Evolutionary conservation across 345 rosid genomes (phyloP).

Genomic region (Gossypium longicalyx): DNA sequence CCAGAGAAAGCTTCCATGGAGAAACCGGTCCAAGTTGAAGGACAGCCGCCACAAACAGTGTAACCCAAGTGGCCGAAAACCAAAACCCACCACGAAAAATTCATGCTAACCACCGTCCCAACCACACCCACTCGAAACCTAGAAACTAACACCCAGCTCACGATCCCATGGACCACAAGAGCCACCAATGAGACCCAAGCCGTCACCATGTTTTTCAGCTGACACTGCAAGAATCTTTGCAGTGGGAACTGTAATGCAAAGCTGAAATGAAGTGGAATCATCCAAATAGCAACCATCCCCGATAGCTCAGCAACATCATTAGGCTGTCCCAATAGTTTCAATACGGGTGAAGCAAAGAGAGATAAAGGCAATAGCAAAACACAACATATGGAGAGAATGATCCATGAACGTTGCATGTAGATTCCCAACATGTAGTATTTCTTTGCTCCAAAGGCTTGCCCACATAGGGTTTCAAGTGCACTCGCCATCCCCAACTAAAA

Average conservation of each 20-base stretch:
- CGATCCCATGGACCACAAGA: constrained; percentile 44
- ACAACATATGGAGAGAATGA: constrained; percentile 43
- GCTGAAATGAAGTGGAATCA: constrained; percentile 75
- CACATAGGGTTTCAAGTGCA: constrained; percentile 57
- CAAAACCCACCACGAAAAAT: constrained; percentile 68
- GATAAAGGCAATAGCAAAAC: constrained; percentile 50
- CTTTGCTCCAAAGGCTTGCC: constrained; percentile 70
- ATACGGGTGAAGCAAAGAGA: constrained; percentile 42
- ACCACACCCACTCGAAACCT: constrained; percentile 46
- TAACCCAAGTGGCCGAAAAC: constrained; percentile 41
- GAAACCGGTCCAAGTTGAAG: constrained; percentile 76
- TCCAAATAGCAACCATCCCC: constrained; percentile 40
- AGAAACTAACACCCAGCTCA: constrained; percentile 60
- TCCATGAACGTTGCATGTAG: constrained; percentile 74
- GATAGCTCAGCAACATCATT: constrained; percentile 53
- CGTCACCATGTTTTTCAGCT: constrained; percentile 48
- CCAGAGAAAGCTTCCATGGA: constrained; percentile 65
- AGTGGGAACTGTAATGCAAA: constrained; percentile 66
- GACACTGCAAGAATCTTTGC: constrained; percentile 71
- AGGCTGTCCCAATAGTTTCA: constrained; percentile 64
- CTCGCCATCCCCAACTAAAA: constrained; percentile 66
- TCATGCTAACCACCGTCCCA: constrained; percentile 49
- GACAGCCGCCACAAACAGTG: constrained; percentile 52
- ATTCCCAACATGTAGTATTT: constrained; percentile 63
- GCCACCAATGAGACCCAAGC: constrained; percentile 48